These are phyloP conservation scores for Aspergillus eucalypticola DNA, from an alignment of 2,329 filamentous ascomycete species.

Conservation along the genomic window DNA sequence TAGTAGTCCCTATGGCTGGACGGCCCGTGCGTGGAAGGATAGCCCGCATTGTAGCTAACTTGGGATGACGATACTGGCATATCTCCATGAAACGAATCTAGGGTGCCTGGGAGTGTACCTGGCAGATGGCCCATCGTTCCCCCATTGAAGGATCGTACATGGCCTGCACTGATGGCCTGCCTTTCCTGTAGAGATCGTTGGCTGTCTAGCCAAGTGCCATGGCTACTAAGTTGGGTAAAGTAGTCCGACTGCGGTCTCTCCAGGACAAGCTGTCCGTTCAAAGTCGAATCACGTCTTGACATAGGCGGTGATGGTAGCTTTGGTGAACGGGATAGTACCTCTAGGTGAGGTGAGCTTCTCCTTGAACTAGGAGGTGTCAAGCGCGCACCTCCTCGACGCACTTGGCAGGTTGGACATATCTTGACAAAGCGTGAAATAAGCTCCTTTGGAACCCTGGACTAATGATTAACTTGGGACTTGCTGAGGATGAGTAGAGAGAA, in stretches of 20 bases:
- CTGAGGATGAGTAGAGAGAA: neutral
- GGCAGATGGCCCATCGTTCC: conserved; percentile 24
- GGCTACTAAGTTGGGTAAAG: conserved; percentile 28
- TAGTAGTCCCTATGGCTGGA: conserved; percentile 34
- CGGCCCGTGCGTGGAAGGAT: conserved; percentile 27
- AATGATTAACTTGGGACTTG: neutral
- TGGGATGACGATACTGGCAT: conserved; percentile 33
- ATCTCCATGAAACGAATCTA: conserved; percentile 34
- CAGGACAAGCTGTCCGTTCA: conserved; percentile 27
- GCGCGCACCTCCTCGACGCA: conserved; percentile 46
- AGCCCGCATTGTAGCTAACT: conserved; percentile 31
- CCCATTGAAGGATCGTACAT: conserved; percentile 26
- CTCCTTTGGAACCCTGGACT: conserved; percentile 52
- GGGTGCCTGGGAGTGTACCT: conserved; percentile 27
- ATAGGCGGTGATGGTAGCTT: conserved; percentile 40
- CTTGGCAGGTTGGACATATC: conserved; percentile 52
- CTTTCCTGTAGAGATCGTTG: conserved; percentile 25
- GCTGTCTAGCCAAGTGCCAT: conserved; percentile 32
- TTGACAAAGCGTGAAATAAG: conserved; percentile 55
- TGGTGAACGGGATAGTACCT: conserved; percentile 34
- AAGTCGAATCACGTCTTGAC: conserved; percentile 38
- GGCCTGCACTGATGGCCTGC: conserved; percentile 19
- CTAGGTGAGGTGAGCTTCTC: conserved; percentile 40
- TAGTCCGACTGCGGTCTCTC: conserved; percentile 35
- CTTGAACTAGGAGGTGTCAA: conserved; percentile 45